These are phyloP conservation scores for Beta vulgaris DNA, from an alignment of 148 eudicot species.

Conservation along the genomic window DNA sequence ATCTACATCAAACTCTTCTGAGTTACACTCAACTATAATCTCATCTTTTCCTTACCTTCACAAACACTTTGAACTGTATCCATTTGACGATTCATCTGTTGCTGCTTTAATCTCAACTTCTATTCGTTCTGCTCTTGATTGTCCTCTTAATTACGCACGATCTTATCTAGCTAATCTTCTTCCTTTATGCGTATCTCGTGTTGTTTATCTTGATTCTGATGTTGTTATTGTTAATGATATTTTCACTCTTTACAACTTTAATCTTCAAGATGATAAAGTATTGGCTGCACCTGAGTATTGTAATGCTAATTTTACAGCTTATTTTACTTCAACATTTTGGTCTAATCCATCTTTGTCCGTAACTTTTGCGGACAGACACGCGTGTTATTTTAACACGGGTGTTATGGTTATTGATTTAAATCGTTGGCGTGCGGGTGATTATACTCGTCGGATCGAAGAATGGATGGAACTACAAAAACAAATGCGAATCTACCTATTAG, in stretches of 20 bases:
- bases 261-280: constrained; percentile 30
- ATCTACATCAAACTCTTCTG: constrained; percentile 36
- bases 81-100: constrained; percentile 45
- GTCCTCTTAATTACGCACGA: constrained; percentile 74
- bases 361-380: constrained; percentile 47
- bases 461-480: constrained; percentile 90
- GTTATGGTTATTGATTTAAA: constrained; percentile 64
- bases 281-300: constrained; percentile 82
- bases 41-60: constrained; percentile 61
- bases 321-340: constrained; percentile 72
- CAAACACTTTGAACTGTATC: constrained; percentile 55
- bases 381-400: constrained; percentile 85
- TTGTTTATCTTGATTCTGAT: constrained; percentile 75
- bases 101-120: constrained; percentile 74
- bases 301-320: constrained; percentile 67
- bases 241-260: constrained; percentile 34
- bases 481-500: constrained; percentile 67
- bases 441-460: constrained; percentile 66
- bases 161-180: constrained; percentile 57
- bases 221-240: constrained; percentile 67
- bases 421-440: constrained; percentile 63
- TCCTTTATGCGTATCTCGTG: constrained; percentile 48
- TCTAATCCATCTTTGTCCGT: constrained; percentile 58
- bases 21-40: constrained; percentile 45
- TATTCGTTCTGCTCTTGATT: constrained; percentile 84